Evolutionary conservation across 2,329 filamentous ascomycete species (phyloP).

Genomic region (Grosmannia clavigera): DNA sequence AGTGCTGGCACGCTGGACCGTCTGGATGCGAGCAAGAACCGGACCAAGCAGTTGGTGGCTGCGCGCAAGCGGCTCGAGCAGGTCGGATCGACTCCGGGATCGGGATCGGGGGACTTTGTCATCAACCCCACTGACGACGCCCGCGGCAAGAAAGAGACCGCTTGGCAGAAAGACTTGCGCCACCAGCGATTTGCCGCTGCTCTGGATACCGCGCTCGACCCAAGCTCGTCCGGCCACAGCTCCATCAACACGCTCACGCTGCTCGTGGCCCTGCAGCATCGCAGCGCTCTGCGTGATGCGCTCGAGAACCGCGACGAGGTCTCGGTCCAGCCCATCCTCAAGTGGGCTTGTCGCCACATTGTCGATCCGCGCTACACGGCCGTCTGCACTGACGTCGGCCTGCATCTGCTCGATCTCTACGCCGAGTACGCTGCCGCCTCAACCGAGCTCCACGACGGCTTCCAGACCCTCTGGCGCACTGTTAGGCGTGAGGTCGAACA

Average conservation of each 20-base stretch:
- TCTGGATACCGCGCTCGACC: conserved; percentile 64
- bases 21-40: conserved; percentile 59
- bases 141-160: conserved; percentile 32
- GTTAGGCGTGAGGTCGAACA: conserved; percentile 71
- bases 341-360: conserved; percentile 73
- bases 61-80: conserved; percentile 50
- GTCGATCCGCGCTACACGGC: conserved; percentile 70
- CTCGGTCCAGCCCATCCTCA: conserved; percentile 67
- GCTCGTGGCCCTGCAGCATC: conserved; percentile 74
- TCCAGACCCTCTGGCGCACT: conserved; percentile 55
- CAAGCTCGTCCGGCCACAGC: conserved; percentile 36
- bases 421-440: conserved; percentile 65
- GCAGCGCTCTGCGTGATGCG: conserved; percentile 70
- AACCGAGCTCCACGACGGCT: conserved; percentile 55
- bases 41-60: conserved; percentile 48
- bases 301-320: conserved; percentile 71
- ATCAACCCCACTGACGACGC: conserved; percentile 39
- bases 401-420: conserved; percentile 79
- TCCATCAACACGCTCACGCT: conserved; percentile 59
- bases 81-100: conserved; percentile 65
- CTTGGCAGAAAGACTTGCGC: conserved; percentile 73
- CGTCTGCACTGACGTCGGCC: conserved; percentile 70
- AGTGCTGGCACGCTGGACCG: conserved; percentile 65
- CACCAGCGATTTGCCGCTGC: conserved; percentile 66
- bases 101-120: conserved; percentile 59